A percentile compares a stretch with the other conserved stretches of the same genome.
These are phyloP conservation scores for Aegle marmelos DNA, from an alignment of 345 rosid species.

Conservation along the genomic window DNA sequence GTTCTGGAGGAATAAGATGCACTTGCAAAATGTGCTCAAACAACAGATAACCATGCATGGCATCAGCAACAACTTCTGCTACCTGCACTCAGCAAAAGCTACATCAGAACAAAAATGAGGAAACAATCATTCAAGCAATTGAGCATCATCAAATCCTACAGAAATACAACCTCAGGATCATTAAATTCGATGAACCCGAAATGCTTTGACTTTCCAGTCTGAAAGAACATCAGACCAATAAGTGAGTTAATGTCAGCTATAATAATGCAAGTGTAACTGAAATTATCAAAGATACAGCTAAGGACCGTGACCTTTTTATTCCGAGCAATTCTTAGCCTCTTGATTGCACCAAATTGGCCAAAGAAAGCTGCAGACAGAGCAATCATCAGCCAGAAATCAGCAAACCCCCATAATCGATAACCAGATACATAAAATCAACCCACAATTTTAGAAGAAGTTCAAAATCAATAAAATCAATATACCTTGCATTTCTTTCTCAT, in stretches of 20 bases:
- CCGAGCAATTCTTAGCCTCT: slow-evolving; percentile 76
- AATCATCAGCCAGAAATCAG: background rate
- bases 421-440: background rate
- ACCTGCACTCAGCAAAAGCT: slow-evolving; percentile 48
- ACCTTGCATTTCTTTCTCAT: slow-evolving; percentile 91
- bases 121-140: background rate
- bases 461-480: background rate
- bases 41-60: slow-evolving; percentile 81
- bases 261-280: background rate
- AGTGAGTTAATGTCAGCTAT: background rate
- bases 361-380: slow-evolving; percentile 55
- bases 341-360: slow-evolving; percentile 75
- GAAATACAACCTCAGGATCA: slow-evolving; percentile 61
- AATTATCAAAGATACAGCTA: background rate
- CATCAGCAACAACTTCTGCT: slow-evolving; percentile 88
- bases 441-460: too few species aligned
- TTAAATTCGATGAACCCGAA: slow-evolving; percentile 86
- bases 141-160: background rate
- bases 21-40: slow-evolving; percentile 87
- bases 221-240: slow-evolving; percentile 19
- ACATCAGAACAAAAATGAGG: slow-evolving; percentile 9
- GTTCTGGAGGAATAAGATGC: slow-evolving; percentile 56
- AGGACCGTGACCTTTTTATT: slow-evolving; percentile 65
- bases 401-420: background rate
- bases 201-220: slow-evolving; percentile 96